A percentile compares a stretch with the other conserved stretches of the same genome.
phyloP scores from a whole-genome alignment of 1,284 basidiomycete species.

The Pyrrhoderma lamaoense region DNA sequence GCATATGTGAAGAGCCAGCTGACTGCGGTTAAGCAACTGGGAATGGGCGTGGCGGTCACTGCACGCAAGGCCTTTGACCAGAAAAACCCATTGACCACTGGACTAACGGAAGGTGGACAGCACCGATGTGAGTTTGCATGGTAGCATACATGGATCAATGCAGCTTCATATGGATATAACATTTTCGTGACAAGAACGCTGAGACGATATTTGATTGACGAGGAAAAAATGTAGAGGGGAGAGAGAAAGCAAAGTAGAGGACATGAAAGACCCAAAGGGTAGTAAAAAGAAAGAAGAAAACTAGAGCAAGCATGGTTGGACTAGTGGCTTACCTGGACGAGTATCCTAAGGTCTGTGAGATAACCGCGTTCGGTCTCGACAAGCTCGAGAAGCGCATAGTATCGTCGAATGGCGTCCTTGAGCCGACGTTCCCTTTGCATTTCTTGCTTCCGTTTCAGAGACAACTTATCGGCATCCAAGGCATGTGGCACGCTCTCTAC shows the following conservation, averaged over 20 bases:
- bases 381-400: slow-evolving; percentile 16
- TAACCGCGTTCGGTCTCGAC: slow-evolving; percentile 16
- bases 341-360: slow-evolving; percentile 12
- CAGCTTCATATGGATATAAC: too few relatives aligned
- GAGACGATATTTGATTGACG: too few relatives aligned
- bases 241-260: not conserved
- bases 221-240: not conserved
- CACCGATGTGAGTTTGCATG: too few relatives aligned
- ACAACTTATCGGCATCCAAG: not conserved
- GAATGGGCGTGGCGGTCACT: too few relatives aligned
- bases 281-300: not conserved
- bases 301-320: not conserved
- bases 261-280: not conserved
- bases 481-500: not conserved
- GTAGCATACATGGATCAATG: too few relatives aligned
- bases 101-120: too few relatives aligned
- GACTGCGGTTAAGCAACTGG: too few relatives aligned
- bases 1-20: too few relatives aligned
- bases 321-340: slow-evolving; percentile 15
- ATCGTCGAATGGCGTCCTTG: slow-evolving; percentile 15
- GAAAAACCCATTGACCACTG: too few relatives aligned
- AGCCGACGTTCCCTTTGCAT: slow-evolving; percentile 9
- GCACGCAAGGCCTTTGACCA: too few relatives aligned
- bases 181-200: too few relatives aligned
- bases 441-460: not conserved